Percentiles rank a stretch among this genome's conserved stretches.
phyloP scores from a whole-genome alignment of 495 filamentous ascomycete species.

The Talaromyces adpressus region DNA sequence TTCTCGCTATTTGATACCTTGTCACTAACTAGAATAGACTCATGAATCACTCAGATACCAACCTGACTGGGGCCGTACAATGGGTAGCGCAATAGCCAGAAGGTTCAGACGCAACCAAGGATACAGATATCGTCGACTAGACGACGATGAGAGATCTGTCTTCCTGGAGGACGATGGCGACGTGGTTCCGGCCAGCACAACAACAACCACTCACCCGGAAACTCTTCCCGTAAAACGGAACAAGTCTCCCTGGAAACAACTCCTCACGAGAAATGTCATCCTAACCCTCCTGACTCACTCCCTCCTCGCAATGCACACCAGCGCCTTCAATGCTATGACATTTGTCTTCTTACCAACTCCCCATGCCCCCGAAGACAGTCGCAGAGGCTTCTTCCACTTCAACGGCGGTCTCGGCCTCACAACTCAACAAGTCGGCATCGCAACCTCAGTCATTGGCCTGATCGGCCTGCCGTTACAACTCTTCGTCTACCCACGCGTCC shows the following conservation, averaged over 20 bases:
- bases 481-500: conserved; percentile 59
- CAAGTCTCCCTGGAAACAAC: conserved; percentile 45
- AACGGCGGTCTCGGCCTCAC: conserved; percentile 64
- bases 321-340: conserved; percentile 68
- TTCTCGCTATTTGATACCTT: neutral
- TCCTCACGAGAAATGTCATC: conserved; percentile 57
- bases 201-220: conserved; percentile 29
- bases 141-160: conserved; percentile 31
- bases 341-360: conserved; percentile 67
- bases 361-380: conserved; percentile 39
- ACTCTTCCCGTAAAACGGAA: conserved; percentile 29
- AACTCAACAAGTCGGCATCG: conserved; percentile 61
- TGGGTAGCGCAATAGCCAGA: conserved; percentile 35
- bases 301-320: conserved; percentile 65
- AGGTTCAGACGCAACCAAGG: conserved; percentile 21
- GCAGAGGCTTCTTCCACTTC: conserved; percentile 52
- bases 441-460: conserved; percentile 61
- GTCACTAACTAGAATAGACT: conserved; percentile 25
- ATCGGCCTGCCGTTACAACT: conserved; percentile 65
- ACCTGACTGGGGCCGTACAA: conserved; percentile 42
- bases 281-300: conserved; percentile 56
- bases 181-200: conserved; percentile 26
- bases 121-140: neutral
- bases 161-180: conserved; percentile 23
- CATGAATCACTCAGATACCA: conserved; percentile 39